These are phyloP conservation scores for Kokia cookei DNA, from an alignment of 441 rosid species.

Conservation along the genomic window DNA sequence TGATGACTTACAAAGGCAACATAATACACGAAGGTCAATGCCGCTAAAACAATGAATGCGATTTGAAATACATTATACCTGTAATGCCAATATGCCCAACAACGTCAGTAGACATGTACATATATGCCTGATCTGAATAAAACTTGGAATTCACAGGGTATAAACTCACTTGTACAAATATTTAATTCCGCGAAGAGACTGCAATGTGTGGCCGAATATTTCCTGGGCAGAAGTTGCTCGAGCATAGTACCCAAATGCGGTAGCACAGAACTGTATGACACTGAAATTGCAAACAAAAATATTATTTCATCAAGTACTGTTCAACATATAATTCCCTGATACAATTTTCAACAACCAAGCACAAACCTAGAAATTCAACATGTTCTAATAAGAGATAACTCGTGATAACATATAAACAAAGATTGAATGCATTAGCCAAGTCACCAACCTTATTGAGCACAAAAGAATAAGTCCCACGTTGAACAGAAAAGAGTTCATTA, in stretches of 20 bases:
- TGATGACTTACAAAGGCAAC: slow-evolving; percentile 67
- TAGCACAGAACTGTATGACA: slow-evolving; percentile 95
- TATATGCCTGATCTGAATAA: background rate
- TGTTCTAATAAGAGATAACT: background rate
- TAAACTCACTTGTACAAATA: slow-evolving; percentile 89
- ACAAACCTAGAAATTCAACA: slow-evolving; percentile 1
- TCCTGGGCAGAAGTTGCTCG: slow-evolving; percentile 99
- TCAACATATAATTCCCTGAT: background rate
- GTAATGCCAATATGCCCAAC: slow-evolving; percentile 14
- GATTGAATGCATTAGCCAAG: background rate
- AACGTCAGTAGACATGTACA: slow-evolving; percentile 1
- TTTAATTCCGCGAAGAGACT: slow-evolving; percentile 95
- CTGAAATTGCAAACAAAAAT: slow-evolving; percentile 38
- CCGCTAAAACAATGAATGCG: slow-evolving; percentile 75
- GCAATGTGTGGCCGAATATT: slow-evolving; percentile 96
- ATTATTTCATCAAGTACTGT: background rate
- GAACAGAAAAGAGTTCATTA: slow-evolving; percentile 98
- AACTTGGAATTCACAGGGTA: background rate
- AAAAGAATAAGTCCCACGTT: slow-evolving; percentile 94
- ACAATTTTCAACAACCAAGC: background rate
- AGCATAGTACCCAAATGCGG: slow-evolving; percentile 98
- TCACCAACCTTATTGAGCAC: slow-evolving; percentile 81
- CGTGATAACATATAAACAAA: background rate
- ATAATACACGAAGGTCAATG: slow-evolving; percentile 82
- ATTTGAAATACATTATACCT: slow-evolving; percentile 98